Evolutionary conservation across 352 stramenopile genomes (phyloP).

Genomic region (Blastocystis sp.): DNA sequence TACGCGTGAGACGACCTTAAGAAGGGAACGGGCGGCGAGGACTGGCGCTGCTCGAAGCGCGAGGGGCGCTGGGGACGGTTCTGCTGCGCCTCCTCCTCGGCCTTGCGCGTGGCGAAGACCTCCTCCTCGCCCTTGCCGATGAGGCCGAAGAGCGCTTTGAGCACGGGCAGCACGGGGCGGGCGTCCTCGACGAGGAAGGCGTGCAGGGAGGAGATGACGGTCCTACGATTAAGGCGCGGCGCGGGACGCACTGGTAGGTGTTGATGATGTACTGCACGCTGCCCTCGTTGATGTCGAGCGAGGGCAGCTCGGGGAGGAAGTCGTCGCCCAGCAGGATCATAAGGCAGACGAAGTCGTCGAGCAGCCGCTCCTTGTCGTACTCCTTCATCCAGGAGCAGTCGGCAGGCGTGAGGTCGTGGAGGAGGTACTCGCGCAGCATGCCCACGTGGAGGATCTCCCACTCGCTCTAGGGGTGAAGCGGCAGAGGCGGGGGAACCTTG

Average conservation of each 20-base stretch:
- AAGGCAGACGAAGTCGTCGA: slow-evolving; percentile 99
- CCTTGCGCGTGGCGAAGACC: slow-evolving; percentile 15
- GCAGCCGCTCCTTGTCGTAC: slow-evolving; percentile 85
- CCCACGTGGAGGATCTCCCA: slow-evolving; percentile 73
- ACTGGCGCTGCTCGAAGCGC: not conserved
- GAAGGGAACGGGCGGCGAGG: slow-evolving; percentile 29
- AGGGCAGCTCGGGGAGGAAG: slow-evolving; percentile 97
- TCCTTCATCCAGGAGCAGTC: slow-evolving; percentile 69
- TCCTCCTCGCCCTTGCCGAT: slow-evolving; percentile 29
- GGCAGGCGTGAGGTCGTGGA: slow-evolving; percentile 86
- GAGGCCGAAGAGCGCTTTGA: slow-evolving; percentile 19
- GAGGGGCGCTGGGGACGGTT: not conserved
- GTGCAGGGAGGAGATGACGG: slow-evolving; percentile 79
- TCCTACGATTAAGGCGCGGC: not conserved
- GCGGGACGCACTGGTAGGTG: slow-evolving; percentile 69
- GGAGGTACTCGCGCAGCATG: slow-evolving; percentile 93
- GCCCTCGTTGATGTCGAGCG: slow-evolving; percentile 94
- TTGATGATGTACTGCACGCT: slow-evolving; percentile 89
- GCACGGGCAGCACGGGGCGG: slow-evolving; percentile 58
- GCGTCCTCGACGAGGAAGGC: slow-evolving; percentile 83
- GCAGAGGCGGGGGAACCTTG: slow-evolving; percentile 13
- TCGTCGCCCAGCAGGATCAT: slow-evolving; percentile 99
- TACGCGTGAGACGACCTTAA: not conserved
- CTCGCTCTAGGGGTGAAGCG: slow-evolving; percentile 64
- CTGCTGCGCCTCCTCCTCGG: not conserved